A percentile compares a stretch with the other conserved stretches of the same genome.
Conservation (phyloP, 345 rosid species). For the Aegle marmelos region DNA sequence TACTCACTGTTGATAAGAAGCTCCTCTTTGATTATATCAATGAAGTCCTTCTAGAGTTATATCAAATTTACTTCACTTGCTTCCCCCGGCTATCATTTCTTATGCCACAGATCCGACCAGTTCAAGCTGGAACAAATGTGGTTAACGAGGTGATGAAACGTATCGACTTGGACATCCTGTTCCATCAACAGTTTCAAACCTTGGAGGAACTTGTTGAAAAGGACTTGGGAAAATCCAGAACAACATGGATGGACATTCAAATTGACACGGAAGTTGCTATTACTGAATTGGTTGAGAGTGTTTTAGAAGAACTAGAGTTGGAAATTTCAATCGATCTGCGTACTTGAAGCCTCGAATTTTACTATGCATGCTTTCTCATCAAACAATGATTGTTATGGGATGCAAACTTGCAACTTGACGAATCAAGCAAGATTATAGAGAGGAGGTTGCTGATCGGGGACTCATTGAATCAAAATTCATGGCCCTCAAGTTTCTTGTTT, state of each 20-base stretch:
- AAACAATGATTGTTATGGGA: too few relatives aligned
- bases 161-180: slow-evolving; percentile 45
- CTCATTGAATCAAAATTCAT: background rate
- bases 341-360: slow-evolving; percentile 8
- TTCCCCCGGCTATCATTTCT: slow-evolving; percentile 39
- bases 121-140: slow-evolving; percentile 21
- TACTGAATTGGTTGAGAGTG: slow-evolving; percentile 39
- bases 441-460: background rate
- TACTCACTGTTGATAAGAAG: slow-evolving; percentile 17
- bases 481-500: background rate
- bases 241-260: slow-evolving; percentile 45
- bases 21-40: slow-evolving; percentile 52
- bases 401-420: background rate
- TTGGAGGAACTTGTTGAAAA: slow-evolving; percentile 41
- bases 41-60: slow-evolving; percentile 54
- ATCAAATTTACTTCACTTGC: slow-evolving; percentile 28
- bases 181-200: slow-evolving; percentile 19
- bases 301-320: slow-evolving; percentile 46
- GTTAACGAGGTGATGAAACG: slow-evolving; percentile 43
- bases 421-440: background rate
- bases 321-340: slow-evolving; percentile 36
- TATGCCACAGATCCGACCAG: slow-evolving; percentile 21
- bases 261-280: slow-evolving; percentile 47
- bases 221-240: slow-evolving; percentile 47
- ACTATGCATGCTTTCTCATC: background rate